These are phyloP conservation scores for Cercospora sp. DNA, from an alignment of 2,329 filamentous ascomycete genomes.

Conservation along the genomic window DNA sequence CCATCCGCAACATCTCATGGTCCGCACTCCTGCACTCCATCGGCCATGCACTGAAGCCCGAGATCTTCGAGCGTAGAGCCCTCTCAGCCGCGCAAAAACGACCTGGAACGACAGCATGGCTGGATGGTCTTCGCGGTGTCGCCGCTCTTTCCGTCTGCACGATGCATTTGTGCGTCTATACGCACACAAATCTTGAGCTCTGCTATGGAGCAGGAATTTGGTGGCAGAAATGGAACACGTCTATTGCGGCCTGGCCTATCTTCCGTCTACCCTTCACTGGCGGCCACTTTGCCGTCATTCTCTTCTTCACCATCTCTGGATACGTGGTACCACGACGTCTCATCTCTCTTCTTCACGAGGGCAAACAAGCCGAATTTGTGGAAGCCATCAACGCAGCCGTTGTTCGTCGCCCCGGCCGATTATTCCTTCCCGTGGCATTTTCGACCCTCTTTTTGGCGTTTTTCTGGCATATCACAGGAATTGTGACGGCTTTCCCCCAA, in stretches of 20 bases:
- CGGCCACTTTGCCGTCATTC: constrained; percentile 59
- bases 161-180: constrained; percentile 60
- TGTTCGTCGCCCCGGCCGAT: constrained; percentile 52
- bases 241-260: constrained; percentile 52
- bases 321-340: constrained; percentile 52
- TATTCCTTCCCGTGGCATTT: constrained; percentile 54
- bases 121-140: constrained; percentile 66
- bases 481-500: constrained; percentile 42
- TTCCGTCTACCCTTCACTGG: constrained; percentile 62
- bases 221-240: constrained; percentile 48
- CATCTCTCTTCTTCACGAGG: constrained; percentile 36
- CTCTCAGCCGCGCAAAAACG: constrained; percentile 19
- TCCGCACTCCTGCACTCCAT: neutral
- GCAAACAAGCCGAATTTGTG: constrained; percentile 42
- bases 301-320: constrained; percentile 56
- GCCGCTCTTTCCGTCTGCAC: constrained; percentile 66
- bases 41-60: constrained; percentile 18
- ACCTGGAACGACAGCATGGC: constrained; percentile 52
- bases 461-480: constrained; percentile 55
- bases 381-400: constrained; percentile 51
- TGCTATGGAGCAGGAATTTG: constrained; percentile 30
- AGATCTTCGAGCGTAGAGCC: constrained; percentile 19
- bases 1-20: constrained; percentile 11
- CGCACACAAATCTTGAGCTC: constrained; percentile 53
- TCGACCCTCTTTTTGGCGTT: constrained; percentile 57